Conservation (phyloP, 331 rosid species). For the Prunus yedoensis region DNA sequence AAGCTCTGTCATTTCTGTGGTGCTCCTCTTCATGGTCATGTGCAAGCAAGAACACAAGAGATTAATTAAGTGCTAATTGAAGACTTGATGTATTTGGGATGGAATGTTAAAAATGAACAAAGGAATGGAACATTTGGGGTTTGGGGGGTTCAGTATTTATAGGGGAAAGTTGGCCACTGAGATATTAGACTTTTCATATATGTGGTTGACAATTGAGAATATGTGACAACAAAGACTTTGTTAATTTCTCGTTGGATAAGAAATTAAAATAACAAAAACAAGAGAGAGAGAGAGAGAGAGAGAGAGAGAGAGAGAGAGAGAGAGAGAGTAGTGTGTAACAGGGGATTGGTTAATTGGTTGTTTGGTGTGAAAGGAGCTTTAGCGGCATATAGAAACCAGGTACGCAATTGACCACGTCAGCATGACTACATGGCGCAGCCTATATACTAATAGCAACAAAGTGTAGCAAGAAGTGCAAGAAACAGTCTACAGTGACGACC, state of each 20-base stretch:
- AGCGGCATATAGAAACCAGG: background rate
- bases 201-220: slow-evolving; percentile 44
- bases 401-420: slow-evolving; percentile 31
- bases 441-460: background rate
- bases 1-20: slow-evolving; percentile 44
- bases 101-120: background rate
- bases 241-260: slow-evolving; percentile 35
- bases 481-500: slow-evolving; percentile 19
- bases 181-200: slow-evolving; percentile 11
- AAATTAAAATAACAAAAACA: background rate
- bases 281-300: no score
- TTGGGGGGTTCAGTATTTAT: slow-evolving; percentile 36
- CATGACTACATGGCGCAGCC: slow-evolving; percentile 28
- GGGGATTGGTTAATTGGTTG: background rate
- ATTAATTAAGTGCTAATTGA: background rate
- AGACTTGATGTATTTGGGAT: background rate
- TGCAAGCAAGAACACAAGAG: background rate
- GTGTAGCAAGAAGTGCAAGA: background rate
- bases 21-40: slow-evolving; percentile 58
- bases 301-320: no score
- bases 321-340: no score
- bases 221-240: slow-evolving; percentile 12
- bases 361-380: slow-evolving; percentile 22
- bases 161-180: slow-evolving; percentile 11
- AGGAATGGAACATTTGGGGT: slow-evolving; percentile 34